Evolutionary conservation across 768 basidiomycete genomes (phyloP).

Genomic region (Boletus sp.): DNA sequence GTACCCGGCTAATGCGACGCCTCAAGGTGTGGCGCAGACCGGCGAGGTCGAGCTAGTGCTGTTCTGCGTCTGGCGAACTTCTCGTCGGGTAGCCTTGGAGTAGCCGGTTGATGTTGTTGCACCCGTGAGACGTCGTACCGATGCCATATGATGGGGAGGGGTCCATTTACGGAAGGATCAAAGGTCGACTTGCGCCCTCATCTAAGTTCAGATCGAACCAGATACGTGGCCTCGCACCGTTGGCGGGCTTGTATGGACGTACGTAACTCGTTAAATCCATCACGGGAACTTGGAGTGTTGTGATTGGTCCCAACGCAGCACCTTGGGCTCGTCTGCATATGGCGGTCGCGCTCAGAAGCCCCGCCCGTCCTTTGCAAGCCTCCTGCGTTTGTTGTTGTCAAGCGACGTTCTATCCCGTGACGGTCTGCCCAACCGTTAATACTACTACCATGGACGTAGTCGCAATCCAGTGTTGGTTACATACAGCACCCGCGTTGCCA

Average conservation of each 20-base stretch:
- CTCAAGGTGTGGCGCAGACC: conserved; percentile 1
- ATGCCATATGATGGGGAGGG: too few relatives aligned
- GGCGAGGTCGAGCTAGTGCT: not conserved
- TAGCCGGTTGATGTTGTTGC: not conserved
- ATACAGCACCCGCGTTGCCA: not conserved
- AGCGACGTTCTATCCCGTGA: not conserved
- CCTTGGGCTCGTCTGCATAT: too few relatives aligned
- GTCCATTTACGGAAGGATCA: conserved; percentile 2
- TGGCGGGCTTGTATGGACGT: not conserved
- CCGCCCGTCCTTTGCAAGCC: too few relatives aligned
- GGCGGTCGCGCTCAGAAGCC: too few relatives aligned
- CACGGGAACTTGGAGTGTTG: not conserved
- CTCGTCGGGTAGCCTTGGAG: not conserved
- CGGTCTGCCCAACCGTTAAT: not conserved
- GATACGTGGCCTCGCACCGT: not conserved
- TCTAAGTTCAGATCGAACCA: not conserved
- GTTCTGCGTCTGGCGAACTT: not conserved
- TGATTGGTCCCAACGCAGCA: not conserved
- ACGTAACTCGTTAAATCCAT: not conserved
- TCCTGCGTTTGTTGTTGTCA: too few relatives aligned
- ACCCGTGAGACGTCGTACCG: too few relatives aligned
- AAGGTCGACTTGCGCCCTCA: not conserved
- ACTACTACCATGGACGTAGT: not conserved
- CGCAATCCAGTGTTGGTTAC: not conserved
- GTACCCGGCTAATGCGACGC: conserved; percentile 7